Conservation (phyloP, 2,329 filamentous ascomycete species). For the Colletotrichum sp. region DNA sequence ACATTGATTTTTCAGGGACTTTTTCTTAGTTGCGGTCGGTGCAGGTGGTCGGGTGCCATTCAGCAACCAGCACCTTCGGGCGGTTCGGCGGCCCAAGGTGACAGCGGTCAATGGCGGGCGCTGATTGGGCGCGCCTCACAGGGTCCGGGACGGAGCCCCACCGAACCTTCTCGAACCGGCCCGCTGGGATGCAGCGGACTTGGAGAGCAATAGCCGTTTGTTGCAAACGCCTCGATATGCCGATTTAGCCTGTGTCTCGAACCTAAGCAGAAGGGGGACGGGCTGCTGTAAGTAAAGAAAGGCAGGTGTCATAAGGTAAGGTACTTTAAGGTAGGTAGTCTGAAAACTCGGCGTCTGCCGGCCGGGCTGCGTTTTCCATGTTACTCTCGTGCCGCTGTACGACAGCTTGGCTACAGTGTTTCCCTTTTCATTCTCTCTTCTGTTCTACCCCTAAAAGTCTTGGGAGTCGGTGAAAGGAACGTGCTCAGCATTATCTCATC, state of each 20-base stretch:
- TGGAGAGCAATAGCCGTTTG: slow-evolving; percentile 25
- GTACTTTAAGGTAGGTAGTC: neutral
- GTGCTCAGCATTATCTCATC: neutral
- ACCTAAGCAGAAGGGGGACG: neutral
- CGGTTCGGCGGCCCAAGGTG: slow-evolving; percentile 14
- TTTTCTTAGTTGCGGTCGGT: neutral
- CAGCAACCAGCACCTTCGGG: slow-evolving; percentile 6
- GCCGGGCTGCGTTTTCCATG: neutral
- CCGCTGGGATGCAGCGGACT: slow-evolving; percentile 17
- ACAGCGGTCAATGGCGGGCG: neutral
- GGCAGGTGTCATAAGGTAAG: neutral
- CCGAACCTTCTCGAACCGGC: slow-evolving; percentile 50
- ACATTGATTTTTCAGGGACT: neutral
- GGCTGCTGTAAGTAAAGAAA: neutral
- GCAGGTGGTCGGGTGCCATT: neutral
- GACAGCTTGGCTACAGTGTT: neutral
- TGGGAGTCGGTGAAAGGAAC: neutral
- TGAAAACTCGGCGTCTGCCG: neutral
- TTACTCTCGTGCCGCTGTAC: neutral
- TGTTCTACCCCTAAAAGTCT: neutral
- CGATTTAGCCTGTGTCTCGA: slow-evolving; percentile 3
- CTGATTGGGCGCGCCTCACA: neutral
- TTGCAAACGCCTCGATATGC: slow-evolving; percentile 38
- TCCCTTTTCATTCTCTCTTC: neutral
- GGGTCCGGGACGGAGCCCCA: slow-evolving; percentile 32